Evolutionary conservation across 2,329 filamentous ascomycete genomes (phyloP).

Genomic region (Paraphaeosphaeria sporulosa): DNA sequence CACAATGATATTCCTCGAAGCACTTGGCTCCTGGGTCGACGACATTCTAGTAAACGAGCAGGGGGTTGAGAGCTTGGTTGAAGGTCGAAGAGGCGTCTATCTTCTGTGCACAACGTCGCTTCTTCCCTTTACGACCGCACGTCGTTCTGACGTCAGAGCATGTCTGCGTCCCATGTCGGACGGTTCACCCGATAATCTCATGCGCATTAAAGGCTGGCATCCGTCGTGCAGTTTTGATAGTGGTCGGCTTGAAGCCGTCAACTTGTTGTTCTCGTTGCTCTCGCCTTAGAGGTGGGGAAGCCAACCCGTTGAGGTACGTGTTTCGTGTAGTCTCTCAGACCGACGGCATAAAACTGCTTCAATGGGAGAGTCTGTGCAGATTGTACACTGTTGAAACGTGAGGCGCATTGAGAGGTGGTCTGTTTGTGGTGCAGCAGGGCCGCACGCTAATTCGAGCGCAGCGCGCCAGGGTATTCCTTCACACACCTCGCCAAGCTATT

Average conservation of each 20-base stretch:
- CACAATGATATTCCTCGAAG: slow-evolving; percentile 47
- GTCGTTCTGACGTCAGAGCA: slow-evolving; percentile 19
- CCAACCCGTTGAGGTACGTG: background rate
- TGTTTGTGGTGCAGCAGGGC: background rate
- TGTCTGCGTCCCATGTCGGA: background rate
- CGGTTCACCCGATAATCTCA: background rate
- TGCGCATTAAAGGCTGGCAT: background rate
- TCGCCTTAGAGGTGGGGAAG: background rate
- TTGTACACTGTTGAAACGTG: background rate
- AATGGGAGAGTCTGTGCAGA: background rate
- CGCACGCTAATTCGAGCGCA: background rate
- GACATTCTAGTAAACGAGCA: slow-evolving; percentile 17
- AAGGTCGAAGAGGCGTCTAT: slow-evolving; percentile 10
- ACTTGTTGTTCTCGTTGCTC: background rate
- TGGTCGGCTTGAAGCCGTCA: background rate
- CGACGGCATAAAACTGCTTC: background rate
- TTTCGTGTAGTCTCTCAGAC: background rate
- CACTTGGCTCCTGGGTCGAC: slow-evolving; percentile 16
- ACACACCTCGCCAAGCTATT: background rate
- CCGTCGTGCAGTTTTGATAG: background rate
- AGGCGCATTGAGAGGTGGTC: background rate
- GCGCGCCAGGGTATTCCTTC: no score
- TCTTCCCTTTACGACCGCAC: slow-evolving; percentile 6
- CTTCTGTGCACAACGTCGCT: background rate
- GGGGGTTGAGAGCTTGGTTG: background rate